phyloP scores from a whole-genome alignment of 1,139 yeast species.

The Diutina sp. region DNA sequence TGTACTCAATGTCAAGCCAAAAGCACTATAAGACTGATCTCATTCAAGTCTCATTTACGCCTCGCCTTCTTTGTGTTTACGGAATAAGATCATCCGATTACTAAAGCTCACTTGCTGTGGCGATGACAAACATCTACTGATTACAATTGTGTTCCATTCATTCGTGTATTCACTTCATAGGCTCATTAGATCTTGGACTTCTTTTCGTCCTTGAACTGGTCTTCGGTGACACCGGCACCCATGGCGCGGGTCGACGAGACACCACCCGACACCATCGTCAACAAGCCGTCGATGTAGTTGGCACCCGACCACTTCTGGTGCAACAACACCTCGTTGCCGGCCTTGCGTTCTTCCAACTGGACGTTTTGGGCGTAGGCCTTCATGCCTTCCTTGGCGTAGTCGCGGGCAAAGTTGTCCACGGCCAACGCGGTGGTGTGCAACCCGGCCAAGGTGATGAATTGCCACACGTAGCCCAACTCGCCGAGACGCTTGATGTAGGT shows the following conservation, averaged over 20 bases:
- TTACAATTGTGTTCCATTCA: no score
- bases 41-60: no score
- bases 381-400: conserved; percentile 80
- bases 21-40: no score
- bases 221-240: conserved; percentile 98
- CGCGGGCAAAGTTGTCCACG: conserved; percentile 71
- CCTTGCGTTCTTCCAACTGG: conserved; percentile 81
- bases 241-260: conserved; percentile 92
- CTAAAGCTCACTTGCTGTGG: no score
- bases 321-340: conserved; percentile 89
- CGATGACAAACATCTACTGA: no score
- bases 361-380: conserved; percentile 84
- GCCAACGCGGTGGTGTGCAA: conserved; percentile 93
- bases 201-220: conserved; percentile 52
- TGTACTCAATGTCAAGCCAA: no score
- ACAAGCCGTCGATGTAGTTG: conserved; percentile 83
- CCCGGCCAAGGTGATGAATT: conserved; percentile 95
- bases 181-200: not conserved
- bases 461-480: conserved; percentile 93
- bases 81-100: not conserved
- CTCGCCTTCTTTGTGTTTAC: no score
- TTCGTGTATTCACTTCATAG: not conserved
- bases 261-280: conserved; percentile 91
- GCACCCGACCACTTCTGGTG: conserved; percentile 99
- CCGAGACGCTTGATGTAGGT: conserved; percentile 84